A percentile compares a stretch with the other conserved stretches of the same genome.
Conservation (phyloP, 2,329 filamentous ascomycete species). For the Talaromyces funiculosus region DNA sequence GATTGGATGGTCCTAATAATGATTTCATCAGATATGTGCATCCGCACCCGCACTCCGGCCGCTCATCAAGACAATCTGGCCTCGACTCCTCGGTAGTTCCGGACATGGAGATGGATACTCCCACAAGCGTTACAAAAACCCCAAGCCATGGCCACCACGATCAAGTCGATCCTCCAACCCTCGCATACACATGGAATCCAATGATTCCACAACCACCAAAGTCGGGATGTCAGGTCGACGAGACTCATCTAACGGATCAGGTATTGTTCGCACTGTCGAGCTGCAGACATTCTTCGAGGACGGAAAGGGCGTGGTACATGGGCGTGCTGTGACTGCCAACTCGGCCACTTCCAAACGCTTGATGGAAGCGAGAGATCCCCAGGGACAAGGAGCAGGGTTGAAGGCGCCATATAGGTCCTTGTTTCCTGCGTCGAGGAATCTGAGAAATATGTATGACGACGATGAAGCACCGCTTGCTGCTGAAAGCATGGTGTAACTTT, state of each 20-base stretch:
- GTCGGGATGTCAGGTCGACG: not conserved
- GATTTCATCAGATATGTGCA: slow-evolving; percentile 28
- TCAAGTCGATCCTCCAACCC: not conserved
- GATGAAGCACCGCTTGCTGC: not conserved
- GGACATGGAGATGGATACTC: not conserved
- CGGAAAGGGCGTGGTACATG: slow-evolving; percentile 11
- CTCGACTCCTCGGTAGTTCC: slow-evolving; percentile 24
- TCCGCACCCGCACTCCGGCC: slow-evolving; percentile 34
- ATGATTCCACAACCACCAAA: not conserved
- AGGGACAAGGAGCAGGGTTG: not conserved
- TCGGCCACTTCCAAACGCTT: not conserved
- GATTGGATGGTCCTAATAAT: not conserved
- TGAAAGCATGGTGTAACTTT: not conserved
- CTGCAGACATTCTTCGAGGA: slow-evolving; percentile 30
- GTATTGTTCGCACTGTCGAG: slow-evolving; percentile 29
- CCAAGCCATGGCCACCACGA: not conserved
- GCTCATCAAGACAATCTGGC: slow-evolving; percentile 28
- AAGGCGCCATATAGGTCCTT: not conserved
- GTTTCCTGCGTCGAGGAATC: not conserved
- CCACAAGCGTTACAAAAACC: not conserved
- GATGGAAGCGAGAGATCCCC: not conserved
- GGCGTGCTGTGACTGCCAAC: not conserved
- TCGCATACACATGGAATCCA: not conserved
- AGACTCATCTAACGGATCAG: not conserved
- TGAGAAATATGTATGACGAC: not conserved